Evolutionary conservation across 139 green algal species (phyloP).

Genomic region (Pseudopediastrum boryanum): DNA sequence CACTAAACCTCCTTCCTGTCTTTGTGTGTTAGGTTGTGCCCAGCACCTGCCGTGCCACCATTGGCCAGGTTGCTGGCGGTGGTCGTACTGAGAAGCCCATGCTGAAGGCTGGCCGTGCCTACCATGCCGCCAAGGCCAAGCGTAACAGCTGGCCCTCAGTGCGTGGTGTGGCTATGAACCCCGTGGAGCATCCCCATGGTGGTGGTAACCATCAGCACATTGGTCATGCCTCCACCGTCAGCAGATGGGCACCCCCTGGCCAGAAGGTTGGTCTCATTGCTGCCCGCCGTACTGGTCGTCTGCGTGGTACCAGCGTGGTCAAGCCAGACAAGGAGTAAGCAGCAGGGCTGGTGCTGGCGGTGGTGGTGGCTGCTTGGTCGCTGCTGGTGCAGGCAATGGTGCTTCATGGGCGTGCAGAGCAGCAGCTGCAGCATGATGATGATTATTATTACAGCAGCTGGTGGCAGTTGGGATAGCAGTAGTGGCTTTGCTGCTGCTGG

Average conservation of each 20-base stretch:
- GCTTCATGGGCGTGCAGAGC: too few species aligned
- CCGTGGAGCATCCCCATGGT: conserved; percentile 99
- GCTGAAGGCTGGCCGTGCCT: conserved; percentile 96
- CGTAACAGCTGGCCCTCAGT: conserved; percentile 91
- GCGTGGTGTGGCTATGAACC: conserved; percentile 99
- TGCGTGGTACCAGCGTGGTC: conserved; percentile 63
- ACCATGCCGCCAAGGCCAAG: conserved; percentile 98
- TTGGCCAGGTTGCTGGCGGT: conserved; percentile 97
- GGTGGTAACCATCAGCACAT: conserved; percentile 99
- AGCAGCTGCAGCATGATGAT: too few species aligned
- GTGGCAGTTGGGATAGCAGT: too few species aligned
- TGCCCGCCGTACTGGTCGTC: conserved; percentile 69
- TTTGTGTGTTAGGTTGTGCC: conserved; percentile 94
- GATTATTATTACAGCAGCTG: too few species aligned
- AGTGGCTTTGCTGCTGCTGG: too few species aligned
- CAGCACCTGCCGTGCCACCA: conserved; percentile 88
- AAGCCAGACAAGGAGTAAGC: conserved; percentile 53
- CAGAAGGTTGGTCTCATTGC: conserved; percentile 83
- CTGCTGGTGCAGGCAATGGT: too few species aligned
- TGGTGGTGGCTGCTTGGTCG: not conserved
- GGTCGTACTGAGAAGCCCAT: conserved; percentile 99
- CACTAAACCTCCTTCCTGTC: too few species aligned
- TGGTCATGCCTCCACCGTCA: conserved; percentile 96
- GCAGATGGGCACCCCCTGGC: conserved; percentile 82
- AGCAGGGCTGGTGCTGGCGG: not conserved